These are phyloP conservation scores for Wickerhamiella sergipiensis DNA, from an alignment of 805 yeast species.

Conservation along the genomic window DNA sequence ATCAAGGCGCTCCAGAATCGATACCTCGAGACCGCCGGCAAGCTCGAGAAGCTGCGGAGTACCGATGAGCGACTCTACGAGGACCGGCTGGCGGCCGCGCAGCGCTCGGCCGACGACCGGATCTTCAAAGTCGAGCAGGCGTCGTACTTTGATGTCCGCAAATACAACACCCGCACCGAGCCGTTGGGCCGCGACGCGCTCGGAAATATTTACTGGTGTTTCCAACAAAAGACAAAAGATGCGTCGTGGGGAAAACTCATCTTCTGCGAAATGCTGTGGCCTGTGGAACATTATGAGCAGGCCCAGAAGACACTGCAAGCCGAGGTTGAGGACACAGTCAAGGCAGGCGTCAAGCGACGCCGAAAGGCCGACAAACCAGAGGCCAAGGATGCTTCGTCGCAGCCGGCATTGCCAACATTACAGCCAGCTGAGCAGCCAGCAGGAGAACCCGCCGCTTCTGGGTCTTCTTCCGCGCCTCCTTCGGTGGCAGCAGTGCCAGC, in stretches of 20 bases:
- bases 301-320: neutral
- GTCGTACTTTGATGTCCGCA: conserved; percentile 18
- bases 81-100: conserved; percentile 19
- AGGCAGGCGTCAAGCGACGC: neutral
- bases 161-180: conserved; percentile 22
- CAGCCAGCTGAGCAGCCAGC: neutral
- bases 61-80: conserved; percentile 17
- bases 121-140: conserved; percentile 20
- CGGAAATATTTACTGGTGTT: conserved; percentile 26
- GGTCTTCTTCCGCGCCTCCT: no score
- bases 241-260: neutral
- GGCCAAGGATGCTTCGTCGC: neutral
- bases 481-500: no score
- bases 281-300: neutral
- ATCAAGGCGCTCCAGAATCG: conserved; percentile 17
- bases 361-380: neutral
- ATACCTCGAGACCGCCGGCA: conserved; percentile 16
- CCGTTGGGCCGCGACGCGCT: conserved; percentile 23
- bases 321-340: neutral
- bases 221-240: conserved; percentile 23
- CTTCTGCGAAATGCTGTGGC: neutral
- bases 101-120: conserved; percentile 16
- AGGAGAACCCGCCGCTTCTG: no score
- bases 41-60: conserved; percentile 15
- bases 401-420: no score